phyloP scores from a whole-genome alignment of 768 basidiomycete genomes.

The Clathrus columnatus region DNA sequence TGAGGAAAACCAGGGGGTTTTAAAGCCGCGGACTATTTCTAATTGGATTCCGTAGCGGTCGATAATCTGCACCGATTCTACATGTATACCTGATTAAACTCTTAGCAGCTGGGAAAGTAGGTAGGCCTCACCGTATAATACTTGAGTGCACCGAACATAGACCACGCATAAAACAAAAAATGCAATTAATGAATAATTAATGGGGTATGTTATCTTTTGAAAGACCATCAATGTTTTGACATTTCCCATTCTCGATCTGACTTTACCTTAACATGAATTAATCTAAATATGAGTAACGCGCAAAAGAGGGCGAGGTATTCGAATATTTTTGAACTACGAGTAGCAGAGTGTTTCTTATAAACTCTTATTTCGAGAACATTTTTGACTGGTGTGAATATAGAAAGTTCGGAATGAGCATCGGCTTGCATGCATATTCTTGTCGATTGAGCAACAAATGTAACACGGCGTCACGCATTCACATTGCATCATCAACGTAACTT shows the following conservation, averaged over 20 bases:
- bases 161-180: slow-evolving; percentile 11
- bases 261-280: not conserved
- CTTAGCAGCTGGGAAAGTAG: too few relatives aligned
- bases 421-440: not conserved
- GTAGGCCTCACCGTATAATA: slow-evolving; percentile 49
- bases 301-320: not conserved
- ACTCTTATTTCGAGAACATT: slow-evolving; percentile 8
- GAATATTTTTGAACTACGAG: not conserved
- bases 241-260: not conserved
- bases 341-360: not conserved
- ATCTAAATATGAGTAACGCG: not conserved
- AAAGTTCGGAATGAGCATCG: slow-evolving; percentile 2
- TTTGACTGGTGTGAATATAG: not conserved
- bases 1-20: slow-evolving; percentile 23
- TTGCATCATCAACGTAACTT: not conserved
- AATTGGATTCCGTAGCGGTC: slow-evolving; percentile 66
- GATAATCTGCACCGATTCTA: slow-evolving; percentile 64
- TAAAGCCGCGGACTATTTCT: slow-evolving; percentile 56
- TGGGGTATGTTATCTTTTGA: not conserved
- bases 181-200: not conserved
- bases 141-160: slow-evolving; percentile 34
- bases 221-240: not conserved
- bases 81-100: slow-evolving; percentile 8
- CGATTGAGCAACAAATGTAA: not conserved
- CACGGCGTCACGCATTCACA: not conserved